phyloP scores from a whole-genome alignment of 2,329 filamentous ascomycete genomes.

The Helicocarpus griseus region DNA sequence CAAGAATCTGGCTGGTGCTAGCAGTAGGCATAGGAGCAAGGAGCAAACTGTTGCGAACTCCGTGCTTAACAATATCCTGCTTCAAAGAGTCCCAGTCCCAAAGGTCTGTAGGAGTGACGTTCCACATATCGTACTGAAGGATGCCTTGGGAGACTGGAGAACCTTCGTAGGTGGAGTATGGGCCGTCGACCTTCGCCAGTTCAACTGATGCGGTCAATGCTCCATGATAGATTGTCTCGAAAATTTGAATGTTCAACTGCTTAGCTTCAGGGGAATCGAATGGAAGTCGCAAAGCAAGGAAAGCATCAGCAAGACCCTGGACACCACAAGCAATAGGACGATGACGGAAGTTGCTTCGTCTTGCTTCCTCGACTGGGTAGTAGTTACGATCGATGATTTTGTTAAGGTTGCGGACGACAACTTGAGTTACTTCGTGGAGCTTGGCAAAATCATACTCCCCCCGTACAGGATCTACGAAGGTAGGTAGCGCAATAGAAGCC shows the following conservation, averaged over 20 bases:
- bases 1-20: constrained; percentile 92
- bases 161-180: constrained; percentile 85
- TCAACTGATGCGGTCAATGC: constrained; percentile 82
- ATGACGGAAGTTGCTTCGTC: constrained; percentile 95
- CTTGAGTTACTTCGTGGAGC: constrained; percentile 86
- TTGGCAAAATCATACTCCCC: constrained; percentile 92
- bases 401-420: constrained; percentile 92
- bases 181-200: constrained; percentile 69
- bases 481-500: constrained; percentile 84
- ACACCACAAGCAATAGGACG: constrained; percentile 93
- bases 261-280: constrained; percentile 94
- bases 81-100: constrained; percentile 94
- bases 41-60: constrained; percentile 89
- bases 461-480: constrained; percentile 77
- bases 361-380: constrained; percentile 91
- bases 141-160: constrained; percentile 91
- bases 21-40: constrained; percentile 97
- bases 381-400: constrained; percentile 97
- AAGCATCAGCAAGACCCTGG: constrained; percentile 93
- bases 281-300: constrained; percentile 90
- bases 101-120: constrained; percentile 80
- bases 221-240: constrained; percentile 98
- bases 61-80: constrained; percentile 82
- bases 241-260: constrained; percentile 94
- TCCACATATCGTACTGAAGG: constrained; percentile 98